phyloP scores from a whole-genome alignment of 176 grass and related monocot genomes.

The Lolium perenne region DNA sequence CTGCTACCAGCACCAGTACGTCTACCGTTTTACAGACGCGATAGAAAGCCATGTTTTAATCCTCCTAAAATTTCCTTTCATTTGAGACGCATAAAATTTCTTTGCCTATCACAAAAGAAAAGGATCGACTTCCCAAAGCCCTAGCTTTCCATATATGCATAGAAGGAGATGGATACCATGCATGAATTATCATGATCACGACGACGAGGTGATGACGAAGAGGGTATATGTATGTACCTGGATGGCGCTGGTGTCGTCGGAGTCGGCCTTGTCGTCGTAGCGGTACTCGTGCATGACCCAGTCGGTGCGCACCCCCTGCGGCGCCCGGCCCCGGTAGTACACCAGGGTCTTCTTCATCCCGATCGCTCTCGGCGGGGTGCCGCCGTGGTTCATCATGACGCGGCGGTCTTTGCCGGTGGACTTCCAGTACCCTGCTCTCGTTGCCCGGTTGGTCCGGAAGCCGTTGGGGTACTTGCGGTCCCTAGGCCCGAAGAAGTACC shows the following conservation, averaged over 20 bases:
- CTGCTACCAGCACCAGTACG: neutral
- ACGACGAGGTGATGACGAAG: neutral
- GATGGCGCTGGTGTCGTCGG: slow-evolving; percentile 79
- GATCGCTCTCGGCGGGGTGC: slow-evolving; percentile 54
- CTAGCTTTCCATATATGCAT: neutral
- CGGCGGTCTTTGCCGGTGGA: slow-evolving; percentile 93
- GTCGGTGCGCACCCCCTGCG: slow-evolving; percentile 87
- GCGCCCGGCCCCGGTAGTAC: slow-evolving; percentile 93
- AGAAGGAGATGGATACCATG: too few relatives aligned
- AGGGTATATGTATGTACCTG: slow-evolving; percentile 49
- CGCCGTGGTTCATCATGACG: slow-evolving; percentile 61
- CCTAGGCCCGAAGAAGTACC: slow-evolving; percentile 97
- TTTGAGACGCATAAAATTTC: slow-evolving; percentile 8
- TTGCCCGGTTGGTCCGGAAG: slow-evolving; percentile 94
- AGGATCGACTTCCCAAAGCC: slow-evolving; percentile 3
- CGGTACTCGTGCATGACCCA: slow-evolving; percentile 99
- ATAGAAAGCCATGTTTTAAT: slow-evolving; percentile 34
- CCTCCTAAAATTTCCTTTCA: slow-evolving; percentile 8
- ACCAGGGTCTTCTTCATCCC: slow-evolving; percentile 99
- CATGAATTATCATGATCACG: neutral
- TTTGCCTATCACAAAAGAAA: slow-evolving; percentile 16
- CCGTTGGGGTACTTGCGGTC: slow-evolving; percentile 92
- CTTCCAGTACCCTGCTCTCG: slow-evolving; percentile 95
- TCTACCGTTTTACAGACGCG: neutral
- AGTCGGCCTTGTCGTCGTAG: slow-evolving; percentile 87